Conservation (phyloP, 192 early-diverging fungal species). For the Borealophlyctis nickersoniae region DNA sequence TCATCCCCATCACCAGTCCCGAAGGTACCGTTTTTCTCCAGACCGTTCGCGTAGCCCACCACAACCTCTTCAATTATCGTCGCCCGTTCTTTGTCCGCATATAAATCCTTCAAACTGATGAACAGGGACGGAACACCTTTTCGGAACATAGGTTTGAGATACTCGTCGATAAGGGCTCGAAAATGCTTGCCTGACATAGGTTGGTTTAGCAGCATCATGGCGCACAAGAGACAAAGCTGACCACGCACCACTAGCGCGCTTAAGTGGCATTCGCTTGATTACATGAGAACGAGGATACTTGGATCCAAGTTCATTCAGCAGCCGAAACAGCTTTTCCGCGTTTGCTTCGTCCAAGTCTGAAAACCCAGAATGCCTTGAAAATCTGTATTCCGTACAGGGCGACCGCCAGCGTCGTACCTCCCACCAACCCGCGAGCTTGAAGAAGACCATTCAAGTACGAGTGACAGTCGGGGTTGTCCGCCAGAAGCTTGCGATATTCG, state of each 20-base stretch:
- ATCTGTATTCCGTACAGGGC: not conserved
- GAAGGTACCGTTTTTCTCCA: conserved; percentile 27
- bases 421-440: conserved; percentile 51
- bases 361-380: not conserved
- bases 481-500: conserved; percentile 72
- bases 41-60: conserved; percentile 51
- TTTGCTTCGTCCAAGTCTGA: conserved; percentile 32
- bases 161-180: conserved; percentile 52
- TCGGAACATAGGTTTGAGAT: conserved; percentile 70
- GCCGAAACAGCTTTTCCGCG: conserved; percentile 25
- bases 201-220: too few species aligned
- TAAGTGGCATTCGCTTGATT: conserved; percentile 72
- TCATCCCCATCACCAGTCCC: conserved; percentile 38
- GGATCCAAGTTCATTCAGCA: conserved; percentile 50
- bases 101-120: conserved; percentile 72
- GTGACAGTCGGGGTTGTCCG: conserved; percentile 78
- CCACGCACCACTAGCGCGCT: conserved; percentile 67
- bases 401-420: conserved; percentile 16
- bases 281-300: conserved; percentile 82
- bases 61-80: conserved; percentile 66
- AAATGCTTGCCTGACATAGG: conserved; percentile 36
- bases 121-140: conserved; percentile 96
- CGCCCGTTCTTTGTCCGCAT: conserved; percentile 65
- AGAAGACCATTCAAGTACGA: conserved; percentile 68
- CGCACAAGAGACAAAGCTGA: too few species aligned